Percentiles rank a stretch among this genome's conserved stretches.
Evolutionary conservation across 495 filamentous ascomycete genomes (phyloP).

Genomic region (Penicillium dipodomyicola): DNA sequence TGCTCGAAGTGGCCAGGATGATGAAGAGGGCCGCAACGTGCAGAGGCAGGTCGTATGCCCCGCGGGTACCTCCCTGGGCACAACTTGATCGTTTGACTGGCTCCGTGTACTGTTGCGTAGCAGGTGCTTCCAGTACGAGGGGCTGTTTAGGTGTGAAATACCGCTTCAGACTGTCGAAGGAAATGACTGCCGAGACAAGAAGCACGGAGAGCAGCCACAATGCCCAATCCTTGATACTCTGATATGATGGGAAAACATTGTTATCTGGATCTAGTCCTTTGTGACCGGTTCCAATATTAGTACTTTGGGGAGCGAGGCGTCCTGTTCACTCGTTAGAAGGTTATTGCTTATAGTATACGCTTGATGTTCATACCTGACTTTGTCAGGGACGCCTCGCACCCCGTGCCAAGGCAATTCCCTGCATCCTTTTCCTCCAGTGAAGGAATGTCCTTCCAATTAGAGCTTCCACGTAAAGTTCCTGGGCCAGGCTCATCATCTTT

Average conservation of each 20-base stretch:
- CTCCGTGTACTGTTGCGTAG: background rate
- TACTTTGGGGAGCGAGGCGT: constrained; percentile 23
- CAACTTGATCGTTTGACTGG: constrained; percentile 26
- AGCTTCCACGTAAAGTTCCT: background rate
- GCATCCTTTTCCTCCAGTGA: constrained; percentile 9
- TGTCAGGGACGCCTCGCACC: constrained; percentile 31
- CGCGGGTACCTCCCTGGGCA: constrained; percentile 25
- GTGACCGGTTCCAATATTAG: constrained; percentile 6
- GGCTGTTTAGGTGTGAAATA: constrained; percentile 12
- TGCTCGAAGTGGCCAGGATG: constrained; percentile 60
- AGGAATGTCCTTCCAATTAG: constrained; percentile 15
- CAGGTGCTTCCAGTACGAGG: background rate
- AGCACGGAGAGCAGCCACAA: constrained; percentile 33
- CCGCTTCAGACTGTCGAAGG: constrained; percentile 15
- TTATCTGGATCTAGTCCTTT: constrained; percentile 1
- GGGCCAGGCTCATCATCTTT: constrained; percentile 9
- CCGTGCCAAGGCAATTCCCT: constrained; percentile 7
- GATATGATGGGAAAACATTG: constrained; percentile 12
- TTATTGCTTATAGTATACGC: background rate
- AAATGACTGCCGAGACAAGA: constrained; percentile 25
- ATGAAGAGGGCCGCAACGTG: constrained; percentile 69
- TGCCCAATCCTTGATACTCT: constrained; percentile 25
- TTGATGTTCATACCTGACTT: constrained; percentile 28
- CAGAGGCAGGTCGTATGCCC: constrained; percentile 54
- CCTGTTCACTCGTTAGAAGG: constrained; percentile 14